phyloP scores from a whole-genome alignment of 805 yeast species.

The Priceomyces medius region DNA sequence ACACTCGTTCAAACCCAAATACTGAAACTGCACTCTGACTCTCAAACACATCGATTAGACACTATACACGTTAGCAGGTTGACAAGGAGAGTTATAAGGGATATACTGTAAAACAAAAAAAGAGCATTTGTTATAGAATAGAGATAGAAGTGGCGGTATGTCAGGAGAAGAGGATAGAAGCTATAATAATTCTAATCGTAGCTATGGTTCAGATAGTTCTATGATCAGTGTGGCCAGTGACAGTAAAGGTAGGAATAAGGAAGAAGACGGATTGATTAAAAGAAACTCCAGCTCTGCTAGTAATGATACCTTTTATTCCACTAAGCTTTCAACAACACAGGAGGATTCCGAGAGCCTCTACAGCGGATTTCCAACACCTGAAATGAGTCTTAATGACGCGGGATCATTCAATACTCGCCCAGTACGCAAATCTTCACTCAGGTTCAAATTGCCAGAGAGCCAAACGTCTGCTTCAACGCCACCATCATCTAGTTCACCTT shows the following conservation, averaged over 20 bases:
- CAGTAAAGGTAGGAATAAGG: constrained; percentile 1
- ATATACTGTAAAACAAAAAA: not conserved
- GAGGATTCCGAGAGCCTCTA: constrained; percentile 1
- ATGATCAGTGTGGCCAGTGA: constrained; percentile 1
- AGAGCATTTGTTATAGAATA: not conserved
- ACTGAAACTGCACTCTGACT: not conserved
- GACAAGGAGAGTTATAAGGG: not conserved
- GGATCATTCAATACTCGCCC: constrained; percentile 8
- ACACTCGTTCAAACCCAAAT: not conserved
- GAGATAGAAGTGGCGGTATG: not conserved
- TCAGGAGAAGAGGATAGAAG: constrained; percentile 5
- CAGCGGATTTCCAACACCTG: constrained; percentile 28
- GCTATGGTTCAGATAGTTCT: constrained; percentile 5
- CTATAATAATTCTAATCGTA: constrained; percentile 2
- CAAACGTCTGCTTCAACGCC: constrained; percentile 11
- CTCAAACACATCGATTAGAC: not conserved
- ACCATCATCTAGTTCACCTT: constrained; percentile 7
- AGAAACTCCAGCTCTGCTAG: constrained; percentile 9
- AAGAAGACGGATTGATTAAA: not conserved
- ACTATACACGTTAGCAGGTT: not conserved
- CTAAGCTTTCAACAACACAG: constrained; percentile 13
- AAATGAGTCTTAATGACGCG: constrained; percentile 15
- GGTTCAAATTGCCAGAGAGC: constrained; percentile 29
- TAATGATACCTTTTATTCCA: constrained; percentile 18
- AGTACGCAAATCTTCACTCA: constrained; percentile 22